These are phyloP conservation scores for Myrica gale DNA, from an alignment of 306 rosid species.

Conservation along the genomic window DNA sequence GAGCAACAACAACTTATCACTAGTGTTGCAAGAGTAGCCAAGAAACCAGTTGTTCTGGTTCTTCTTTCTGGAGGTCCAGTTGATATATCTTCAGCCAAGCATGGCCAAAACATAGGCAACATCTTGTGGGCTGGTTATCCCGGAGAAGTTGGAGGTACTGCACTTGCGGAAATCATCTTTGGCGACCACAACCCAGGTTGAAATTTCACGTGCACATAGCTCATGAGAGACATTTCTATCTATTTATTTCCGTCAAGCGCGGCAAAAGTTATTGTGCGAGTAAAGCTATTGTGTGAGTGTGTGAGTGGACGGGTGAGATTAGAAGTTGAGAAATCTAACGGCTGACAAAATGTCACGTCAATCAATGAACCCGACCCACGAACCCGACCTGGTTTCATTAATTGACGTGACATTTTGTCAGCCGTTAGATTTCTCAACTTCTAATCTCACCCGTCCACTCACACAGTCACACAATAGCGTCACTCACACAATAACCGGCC, in stretches of 20 bases:
- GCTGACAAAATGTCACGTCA: too few species aligned
- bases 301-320: too few species aligned
- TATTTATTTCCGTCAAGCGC: not conserved
- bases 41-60: slow-evolving; percentile 70
- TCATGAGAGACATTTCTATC: not conserved
- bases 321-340: too few species aligned
- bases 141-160: slow-evolving; percentile 76
- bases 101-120: slow-evolving; percentile 58
- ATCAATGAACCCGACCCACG: too few species aligned
- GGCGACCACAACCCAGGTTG: slow-evolving; percentile 94
- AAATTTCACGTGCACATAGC: not conserved
- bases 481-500: too few species aligned
- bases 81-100: slow-evolving; percentile 71
- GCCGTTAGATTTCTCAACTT: too few species aligned
- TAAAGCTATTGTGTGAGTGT: too few species aligned
- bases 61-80: slow-evolving; percentile 80
- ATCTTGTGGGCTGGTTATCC: slow-evolving; percentile 99
- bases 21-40: slow-evolving; percentile 66
- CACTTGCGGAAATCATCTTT: slow-evolving; percentile 75
- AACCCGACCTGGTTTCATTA: too few species aligned
- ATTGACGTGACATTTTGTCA: too few species aligned
- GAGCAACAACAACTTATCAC: slow-evolving; percentile 64
- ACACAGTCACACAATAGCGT: too few species aligned
- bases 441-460: too few species aligned
- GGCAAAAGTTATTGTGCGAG: too few species aligned